Evolutionary conservation across 2,329 filamentous ascomycete species (phyloP), one percentile per base, ranked within the genome.

Genomic region (Cyphellophora attinorum): DNA sequence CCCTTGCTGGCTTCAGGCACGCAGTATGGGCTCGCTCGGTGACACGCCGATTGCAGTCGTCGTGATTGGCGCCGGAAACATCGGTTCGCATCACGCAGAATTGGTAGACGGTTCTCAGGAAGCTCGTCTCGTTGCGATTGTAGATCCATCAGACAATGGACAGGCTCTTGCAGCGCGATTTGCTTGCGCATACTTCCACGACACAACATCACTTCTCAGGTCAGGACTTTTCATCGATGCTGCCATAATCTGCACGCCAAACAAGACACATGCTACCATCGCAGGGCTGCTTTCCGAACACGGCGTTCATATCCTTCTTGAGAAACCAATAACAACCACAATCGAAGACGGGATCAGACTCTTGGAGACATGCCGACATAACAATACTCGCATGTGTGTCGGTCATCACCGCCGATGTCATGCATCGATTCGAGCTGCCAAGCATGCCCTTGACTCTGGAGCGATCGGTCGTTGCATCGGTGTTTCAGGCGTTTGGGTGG

Each of bases 351-450:
- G 34, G 15, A 16, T n/a, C 11, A 5, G 8, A n/a, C 16, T 36
- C 13, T 13, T 36, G 11, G 28, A 13, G 5, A 5, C 13, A 6
- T 31, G 18, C n/a, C 13, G 13, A 10, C 11, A 36, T 11, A n/a
- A 36, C 11, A 33, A 19, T 3, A 19, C 19, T 13, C 12, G 28
- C 12, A 19, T 36, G 4, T 21, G 19, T 11, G 37, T 42, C 11
- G 40, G 40, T 15, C 40, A 42, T 25, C 40, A 42, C 23, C 40
- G 40, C 8, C 40, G 40, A 6, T 35, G 30, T 17, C 21, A 40
- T 21, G 23, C 37, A 12, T 15, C 16, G 12, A 29, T 42, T 13
- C n/a, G 8, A 2, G 40, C 37, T 11, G 33, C 37, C 6, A 42
- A 40, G 21, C 11, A 30, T 8, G 33, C 25, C 14, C 27, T 42